Conservation (phyloP, 129 eudicot genomes). For the Artemisia argyi region DNA sequence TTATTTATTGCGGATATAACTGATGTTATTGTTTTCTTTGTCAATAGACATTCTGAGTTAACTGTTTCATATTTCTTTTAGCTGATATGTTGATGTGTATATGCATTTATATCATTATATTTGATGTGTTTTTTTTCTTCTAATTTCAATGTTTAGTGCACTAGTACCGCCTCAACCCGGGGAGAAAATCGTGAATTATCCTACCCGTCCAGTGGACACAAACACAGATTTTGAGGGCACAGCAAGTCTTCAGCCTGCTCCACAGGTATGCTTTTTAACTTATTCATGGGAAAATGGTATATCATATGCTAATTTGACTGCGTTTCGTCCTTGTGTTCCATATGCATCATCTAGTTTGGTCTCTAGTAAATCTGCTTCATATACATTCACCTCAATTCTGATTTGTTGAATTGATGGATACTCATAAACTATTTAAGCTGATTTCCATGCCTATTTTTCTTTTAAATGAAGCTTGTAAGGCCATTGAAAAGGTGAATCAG, state of each 20-base stretch:
- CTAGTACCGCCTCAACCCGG: slow-evolving; percentile 83
- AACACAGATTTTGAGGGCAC: slow-evolving; percentile 97
- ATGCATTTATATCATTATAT: slow-evolving; percentile 1
- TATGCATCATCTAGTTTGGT: neutral
- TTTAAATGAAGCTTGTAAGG: too few relatives aligned
- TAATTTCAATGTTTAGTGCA: slow-evolving; percentile 47
- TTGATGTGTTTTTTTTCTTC: slow-evolving; percentile 7
- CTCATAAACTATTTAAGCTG: too few relatives aligned
- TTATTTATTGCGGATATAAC: slow-evolving; percentile 3
- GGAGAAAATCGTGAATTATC: slow-evolving; percentile 90
- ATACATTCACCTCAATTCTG: neutral
- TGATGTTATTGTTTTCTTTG: neutral
- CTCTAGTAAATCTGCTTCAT: neutral
- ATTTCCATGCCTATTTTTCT: too few relatives aligned
- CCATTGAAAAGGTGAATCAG: too few relatives aligned
- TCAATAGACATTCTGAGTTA: neutral
- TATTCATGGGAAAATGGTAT: neutral
- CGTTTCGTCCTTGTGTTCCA: neutral
- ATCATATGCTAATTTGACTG: neutral
- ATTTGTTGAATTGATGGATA: neutral
- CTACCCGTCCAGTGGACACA: slow-evolving; percentile 91
- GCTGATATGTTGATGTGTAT: slow-evolving; percentile 19
- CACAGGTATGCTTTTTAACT: slow-evolving; percentile 54
- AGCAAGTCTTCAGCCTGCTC: slow-evolving; percentile 81
- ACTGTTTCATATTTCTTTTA: slow-evolving; percentile 5